Conservation (phyloP, 2,329 filamentous ascomycete species). For the Acrocalymma vagum region DNA sequence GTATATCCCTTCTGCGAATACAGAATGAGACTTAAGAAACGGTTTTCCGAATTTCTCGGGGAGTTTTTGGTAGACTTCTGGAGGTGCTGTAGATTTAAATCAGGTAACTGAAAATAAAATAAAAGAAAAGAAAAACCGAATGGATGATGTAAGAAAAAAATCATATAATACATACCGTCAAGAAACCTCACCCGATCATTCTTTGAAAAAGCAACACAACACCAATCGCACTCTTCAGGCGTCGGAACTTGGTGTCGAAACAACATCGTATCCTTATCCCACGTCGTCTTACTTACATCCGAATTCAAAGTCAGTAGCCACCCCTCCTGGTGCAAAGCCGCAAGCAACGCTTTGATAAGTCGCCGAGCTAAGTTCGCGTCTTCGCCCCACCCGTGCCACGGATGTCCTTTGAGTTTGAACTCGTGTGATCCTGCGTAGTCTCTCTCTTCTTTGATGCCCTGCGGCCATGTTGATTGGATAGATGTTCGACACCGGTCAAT, state of each 20-base stretch:
- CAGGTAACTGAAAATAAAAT: not conserved
- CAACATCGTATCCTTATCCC: constrained; percentile 48
- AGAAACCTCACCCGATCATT: constrained; percentile 41
- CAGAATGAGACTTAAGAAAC: constrained; percentile 17
- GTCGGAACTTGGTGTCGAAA: constrained; percentile 47
- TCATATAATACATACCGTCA: constrained; percentile 32
- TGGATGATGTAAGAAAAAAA: no score
- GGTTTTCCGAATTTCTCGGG: constrained; percentile 14
- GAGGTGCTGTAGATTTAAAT: constrained; percentile 7
- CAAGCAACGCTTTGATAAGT: constrained; percentile 42
- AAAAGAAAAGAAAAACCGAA: not conserved
- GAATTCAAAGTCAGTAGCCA: constrained; percentile 50
- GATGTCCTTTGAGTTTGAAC: constrained; percentile 47
- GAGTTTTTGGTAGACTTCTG: constrained; percentile 16
- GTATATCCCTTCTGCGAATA: constrained; percentile 20
- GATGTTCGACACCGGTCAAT: constrained; percentile 34
- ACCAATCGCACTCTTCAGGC: constrained; percentile 49
- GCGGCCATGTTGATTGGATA: constrained; percentile 32
- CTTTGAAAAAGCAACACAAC: constrained; percentile 44
- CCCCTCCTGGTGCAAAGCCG: constrained; percentile 42
- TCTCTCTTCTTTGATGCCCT: constrained; percentile 41
- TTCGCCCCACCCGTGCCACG: constrained; percentile 40
- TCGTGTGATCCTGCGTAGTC: constrained; percentile 45
- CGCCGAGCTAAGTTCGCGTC: constrained; percentile 40
- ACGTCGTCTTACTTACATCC: constrained; percentile 43